phyloP scores from a whole-genome alignment of 2,329 filamentous ascomycete genomes.

The Apiospora rasikravindrae region DNA sequence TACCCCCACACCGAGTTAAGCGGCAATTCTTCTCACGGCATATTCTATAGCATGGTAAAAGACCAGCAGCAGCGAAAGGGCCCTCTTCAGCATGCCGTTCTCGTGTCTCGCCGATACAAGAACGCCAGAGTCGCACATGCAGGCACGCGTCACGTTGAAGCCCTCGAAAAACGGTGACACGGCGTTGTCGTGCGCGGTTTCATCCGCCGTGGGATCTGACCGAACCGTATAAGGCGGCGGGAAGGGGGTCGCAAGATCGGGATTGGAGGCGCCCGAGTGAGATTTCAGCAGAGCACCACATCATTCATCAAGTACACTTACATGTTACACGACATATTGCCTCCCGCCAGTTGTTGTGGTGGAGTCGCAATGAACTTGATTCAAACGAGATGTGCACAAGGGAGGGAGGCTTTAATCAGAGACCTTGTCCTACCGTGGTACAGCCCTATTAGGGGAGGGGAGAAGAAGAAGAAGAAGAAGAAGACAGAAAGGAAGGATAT shows the following conservation, averaged over 20 bases:
- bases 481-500: not conserved
- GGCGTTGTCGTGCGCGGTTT: not conserved
- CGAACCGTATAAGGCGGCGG: not conserved
- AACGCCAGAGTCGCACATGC: conserved; percentile 13
- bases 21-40: not conserved
- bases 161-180: not conserved
- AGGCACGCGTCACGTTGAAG: conserved; percentile 12
- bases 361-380: not conserved
- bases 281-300: conserved; percentile 8
- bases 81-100: not conserved
- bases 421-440: conserved; percentile 1
- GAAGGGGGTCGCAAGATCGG: not conserved
- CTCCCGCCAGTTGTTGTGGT: not conserved
- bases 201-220: not conserved
- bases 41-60: not conserved
- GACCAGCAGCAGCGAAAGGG: not conserved
- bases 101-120: conserved; percentile 5
- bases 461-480: not conserved
- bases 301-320: not conserved
- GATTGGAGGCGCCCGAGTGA: not conserved
- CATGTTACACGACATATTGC: not conserved
- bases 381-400: not conserved
- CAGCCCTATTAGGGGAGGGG: not conserved
- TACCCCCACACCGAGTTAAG: not conserved
- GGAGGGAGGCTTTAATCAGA: conserved; percentile 6